These are phyloP conservation scores for Solanum medicagineum DNA, from an alignment of 257 asterid species.

Conservation along the genomic window DNA sequence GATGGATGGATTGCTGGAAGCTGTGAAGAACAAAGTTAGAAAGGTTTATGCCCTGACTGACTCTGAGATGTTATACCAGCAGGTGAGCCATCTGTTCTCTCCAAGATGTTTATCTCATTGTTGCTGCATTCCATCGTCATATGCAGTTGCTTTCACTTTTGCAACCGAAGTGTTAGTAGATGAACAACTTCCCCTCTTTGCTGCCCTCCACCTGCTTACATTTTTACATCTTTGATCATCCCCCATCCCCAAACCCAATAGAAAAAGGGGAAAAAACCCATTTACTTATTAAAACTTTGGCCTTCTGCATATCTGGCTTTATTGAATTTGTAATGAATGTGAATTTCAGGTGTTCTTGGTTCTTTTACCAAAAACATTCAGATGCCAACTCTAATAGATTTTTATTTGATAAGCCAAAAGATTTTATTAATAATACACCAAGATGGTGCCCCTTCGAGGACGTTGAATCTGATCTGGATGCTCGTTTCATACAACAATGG, in stretches of 20 bases:
- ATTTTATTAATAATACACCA: neutral
- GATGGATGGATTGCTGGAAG: constrained; percentile 77
- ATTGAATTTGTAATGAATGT: neutral
- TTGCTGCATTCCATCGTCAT: neutral
- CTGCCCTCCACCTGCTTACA: neutral
- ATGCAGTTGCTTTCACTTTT: neutral
- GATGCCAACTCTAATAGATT: neutral
- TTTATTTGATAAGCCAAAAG: neutral
- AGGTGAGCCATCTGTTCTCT: constrained; percentile 38
- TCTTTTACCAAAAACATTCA: neutral
- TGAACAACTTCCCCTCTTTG: neutral
- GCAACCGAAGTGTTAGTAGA: neutral
- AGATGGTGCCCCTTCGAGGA: neutral
- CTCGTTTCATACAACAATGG: neutral
- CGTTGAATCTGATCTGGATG: neutral
- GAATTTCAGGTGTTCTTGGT: neutral
- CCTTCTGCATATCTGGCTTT: neutral
- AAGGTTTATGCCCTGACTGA: constrained; percentile 61
- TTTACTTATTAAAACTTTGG: neutral
- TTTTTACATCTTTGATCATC: neutral
- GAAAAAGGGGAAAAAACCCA: neutral
- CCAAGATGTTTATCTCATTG: neutral
- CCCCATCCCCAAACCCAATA: neutral
- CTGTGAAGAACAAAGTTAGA: constrained; percentile 34
- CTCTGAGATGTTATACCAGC: constrained; percentile 48